Percentiles rank a stretch among this genome's conserved stretches.
Conservation (phyloP, 2,329 filamentous ascomycete genomes). For the Geosmithia flava region DNA sequence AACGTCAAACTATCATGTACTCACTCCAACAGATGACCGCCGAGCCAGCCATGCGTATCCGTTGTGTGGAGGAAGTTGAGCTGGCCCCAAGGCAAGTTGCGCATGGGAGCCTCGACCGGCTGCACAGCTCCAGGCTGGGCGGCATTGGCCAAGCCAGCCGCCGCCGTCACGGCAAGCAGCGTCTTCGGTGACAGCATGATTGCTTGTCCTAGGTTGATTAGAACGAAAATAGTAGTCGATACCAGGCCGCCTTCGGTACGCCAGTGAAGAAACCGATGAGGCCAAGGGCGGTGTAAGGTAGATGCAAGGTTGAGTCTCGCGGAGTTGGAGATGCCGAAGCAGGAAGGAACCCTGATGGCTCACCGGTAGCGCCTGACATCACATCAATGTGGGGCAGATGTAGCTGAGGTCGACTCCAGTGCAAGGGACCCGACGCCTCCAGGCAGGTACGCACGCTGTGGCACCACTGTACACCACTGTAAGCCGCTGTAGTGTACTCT, state of each 20-base stretch:
- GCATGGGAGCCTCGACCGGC: slow-evolving; percentile 69
- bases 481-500: too few relatives aligned
- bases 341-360: too few relatives aligned
- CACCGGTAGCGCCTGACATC: too few relatives aligned
- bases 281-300: background rate
- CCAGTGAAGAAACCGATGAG: background rate
- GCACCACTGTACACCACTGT: too few relatives aligned
- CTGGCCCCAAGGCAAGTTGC: slow-evolving; percentile 81
- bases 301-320: background rate
- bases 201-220: too few relatives aligned
- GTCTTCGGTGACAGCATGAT: slow-evolving; percentile 13
- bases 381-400: too few relatives aligned
- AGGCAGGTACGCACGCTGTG: too few relatives aligned
- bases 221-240: too few relatives aligned
- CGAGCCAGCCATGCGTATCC: slow-evolving; percentile 92
- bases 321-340: background rate
- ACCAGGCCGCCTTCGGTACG: too few relatives aligned
- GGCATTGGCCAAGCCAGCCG: slow-evolving; percentile 25
- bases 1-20: slow-evolving; percentile 9
- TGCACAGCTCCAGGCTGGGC: slow-evolving; percentile 71
- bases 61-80: slow-evolving; percentile 97
- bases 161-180: slow-evolving; percentile 10
- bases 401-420: too few relatives aligned
- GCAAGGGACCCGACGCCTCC: too few relatives aligned
- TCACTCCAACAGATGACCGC: slow-evolving; percentile 82